Base-by-base conservation (phyloP, 805 yeast genomes). In the Cyberlindnera suaveolens region DNA sequence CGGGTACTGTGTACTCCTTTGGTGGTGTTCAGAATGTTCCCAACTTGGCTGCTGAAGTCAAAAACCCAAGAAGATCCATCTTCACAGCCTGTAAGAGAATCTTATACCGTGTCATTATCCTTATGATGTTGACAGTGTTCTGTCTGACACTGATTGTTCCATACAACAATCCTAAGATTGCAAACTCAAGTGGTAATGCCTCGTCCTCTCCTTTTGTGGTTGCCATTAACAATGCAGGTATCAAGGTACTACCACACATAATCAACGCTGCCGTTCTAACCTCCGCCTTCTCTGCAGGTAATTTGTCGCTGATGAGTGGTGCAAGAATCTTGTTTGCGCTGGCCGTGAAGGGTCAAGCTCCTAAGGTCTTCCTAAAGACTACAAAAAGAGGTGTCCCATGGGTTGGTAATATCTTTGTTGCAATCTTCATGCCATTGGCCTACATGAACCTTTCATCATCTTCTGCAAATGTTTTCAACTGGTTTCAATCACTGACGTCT, bases 1-100 rank as follows among this genome's bases (percentile, higher is more conserved):
- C 78, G 43, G 75, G 74, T 51, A 76, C 80, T 38, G 85, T 78
- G 9, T 80, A 77, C 51, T 73, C 82, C 5, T 78, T 75, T 53
- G 74, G 78, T 48, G 66, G 78, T 42, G 61, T 79, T 14, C 84
- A 80, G 62, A 65, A 78, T 49, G 69, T 79, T 48, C 75, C 71
- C 5, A 59, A 70, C 36, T 65, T 77, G 17, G 73, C 77, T 13
- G 72, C 78, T 8, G 85, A 80, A 59, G 71, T 77, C 35, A 57
- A 66, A 41, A 68, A 70, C 48, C 83, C 82, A 36, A 68, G 85
- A 53, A 64, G 71, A 46, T 72, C 72, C 34, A 67, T 81, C 37
- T 78, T 80, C 29, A 77, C 75, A 51, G 84, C 85, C 15, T 73
- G 82, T 34, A 68, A 64, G 40, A 47, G 63, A 45, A 55, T 63